Base-by-base conservation (phyloP, 2,329 filamentous ascomycete species). In the Cladosporium sp. region DNA sequence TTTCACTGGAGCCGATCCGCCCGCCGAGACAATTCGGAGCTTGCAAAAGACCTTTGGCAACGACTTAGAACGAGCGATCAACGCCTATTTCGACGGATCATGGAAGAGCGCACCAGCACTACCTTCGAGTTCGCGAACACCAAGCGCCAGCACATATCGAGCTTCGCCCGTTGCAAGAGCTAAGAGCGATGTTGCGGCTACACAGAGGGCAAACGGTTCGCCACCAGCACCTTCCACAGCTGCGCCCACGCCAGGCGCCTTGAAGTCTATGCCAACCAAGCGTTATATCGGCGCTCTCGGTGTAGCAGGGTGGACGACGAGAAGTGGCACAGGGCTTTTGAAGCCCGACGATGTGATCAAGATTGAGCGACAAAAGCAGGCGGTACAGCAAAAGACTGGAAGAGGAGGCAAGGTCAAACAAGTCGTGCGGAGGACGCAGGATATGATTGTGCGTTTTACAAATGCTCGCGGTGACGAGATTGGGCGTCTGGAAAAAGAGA, bases 261-360 rank as follows among this genome's bases (percentile, higher is more conserved):
- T 70, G 15, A 53, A 66, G 44, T 65, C 65, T 12, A 83, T 80
- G 77, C 85, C 86, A 0, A 66, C 74, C 1, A 79, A 78, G 64
- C 77, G 94, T 67, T 99, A 97, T 66, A 83, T 97, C 60, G 94
- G 94, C 17, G 90, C 91, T 0, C 94, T 97, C 73, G 94, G 94
- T 8, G 91, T 90, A 4, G 90, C 88, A 55, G 94, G 87, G 4
- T 99, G 94, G 94, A 87, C 90, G 5, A 97, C 93, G 3, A 85
- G 87, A 65, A 97, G 91, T 71, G 93, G 93, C 0, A 76, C 75
- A 3, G 84, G 83, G 36, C 70, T 97, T 5, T 70, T 99, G 24
- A 88, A 85, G 63, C 89, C 96, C 66, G 91, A 89, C 15, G 93
- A 97, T 63, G 66, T 75, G n/a, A 85, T 99, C 58, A 86, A 81